A percentile compares a stretch with the other conserved stretches of the same genome.
Conservation (phyloP, 2,329 filamentous ascomycete genomes). For the Fusarium denticulatum region DNA sequence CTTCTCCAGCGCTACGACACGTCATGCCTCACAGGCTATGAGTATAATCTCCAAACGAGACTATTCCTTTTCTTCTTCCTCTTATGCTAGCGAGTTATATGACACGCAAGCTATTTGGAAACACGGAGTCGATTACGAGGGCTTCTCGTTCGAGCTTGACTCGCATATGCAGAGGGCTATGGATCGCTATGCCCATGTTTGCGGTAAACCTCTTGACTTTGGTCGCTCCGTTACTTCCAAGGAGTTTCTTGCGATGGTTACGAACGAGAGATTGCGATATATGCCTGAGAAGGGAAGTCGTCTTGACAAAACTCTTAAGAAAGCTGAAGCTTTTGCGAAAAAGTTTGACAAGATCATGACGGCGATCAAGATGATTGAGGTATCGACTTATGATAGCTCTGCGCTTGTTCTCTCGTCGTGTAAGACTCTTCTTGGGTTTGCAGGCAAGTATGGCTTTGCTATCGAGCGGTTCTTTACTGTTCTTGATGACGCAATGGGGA, state of each 20-base stretch:
- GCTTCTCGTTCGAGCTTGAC: neutral
- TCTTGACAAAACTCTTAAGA: neutral
- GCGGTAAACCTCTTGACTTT: neutral
- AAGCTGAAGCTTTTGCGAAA: neutral
- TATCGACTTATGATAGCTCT: neutral
- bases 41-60: neutral
- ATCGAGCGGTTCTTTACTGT: neutral
- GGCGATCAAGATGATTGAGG: neutral
- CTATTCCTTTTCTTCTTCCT: neutral
- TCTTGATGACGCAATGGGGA: neutral
- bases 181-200: neutral
- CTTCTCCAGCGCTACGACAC: neutral
- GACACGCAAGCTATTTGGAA: neutral
- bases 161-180: neutral
- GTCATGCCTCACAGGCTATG: neutral
- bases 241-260: neutral
- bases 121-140: neutral
- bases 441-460: neutral
- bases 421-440: neutral
- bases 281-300: neutral
- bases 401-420: neutral
- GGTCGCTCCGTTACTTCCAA: neutral
- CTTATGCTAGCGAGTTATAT: neutral
- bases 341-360: slow-evolving; percentile 3
- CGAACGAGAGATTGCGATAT: neutral